Percentiles rank a stretch among this genome's conserved stretches.
Evolutionary conservation across 1,284 basidiomycete species (phyloP).

Genomic region (Ganoderma leucocontextum): DNA sequence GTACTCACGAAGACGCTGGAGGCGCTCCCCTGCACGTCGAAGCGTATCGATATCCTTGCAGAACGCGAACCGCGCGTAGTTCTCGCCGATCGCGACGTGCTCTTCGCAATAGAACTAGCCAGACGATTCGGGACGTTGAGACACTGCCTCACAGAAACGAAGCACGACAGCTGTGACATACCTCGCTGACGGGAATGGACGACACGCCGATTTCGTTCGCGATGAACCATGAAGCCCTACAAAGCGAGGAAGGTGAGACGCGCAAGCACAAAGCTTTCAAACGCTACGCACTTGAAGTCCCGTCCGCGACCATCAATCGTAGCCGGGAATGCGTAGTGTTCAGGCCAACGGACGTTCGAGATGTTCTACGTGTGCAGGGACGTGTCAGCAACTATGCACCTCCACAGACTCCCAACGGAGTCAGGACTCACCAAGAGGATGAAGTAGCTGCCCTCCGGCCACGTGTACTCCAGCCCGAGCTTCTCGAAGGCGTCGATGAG

Average conservation of each 20-base stretch:
- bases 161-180: slow-evolving; percentile 38
- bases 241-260: neutral
- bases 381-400: neutral
- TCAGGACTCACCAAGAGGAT: slow-evolving; percentile 74
- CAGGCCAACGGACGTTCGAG: slow-evolving; percentile 79
- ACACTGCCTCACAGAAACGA: neutral
- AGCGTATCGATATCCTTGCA: slow-evolving; percentile 91
- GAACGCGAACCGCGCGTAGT: slow-evolving; percentile 88
- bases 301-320: slow-evolving; percentile 80
- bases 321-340: slow-evolving; percentile 82
- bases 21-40: slow-evolving; percentile 75
- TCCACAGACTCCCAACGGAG: neutral
- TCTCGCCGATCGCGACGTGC: slow-evolving; percentile 85
- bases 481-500: slow-evolving; percentile 83
- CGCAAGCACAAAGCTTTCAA: neutral
- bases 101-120: slow-evolving; percentile 87
- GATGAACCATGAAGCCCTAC: slow-evolving; percentile 89
- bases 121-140: neutral
- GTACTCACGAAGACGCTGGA: slow-evolving; percentile 51
- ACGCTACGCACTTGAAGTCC: slow-evolving; percentile 78
- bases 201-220: slow-evolving; percentile 89
- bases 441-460: slow-evolving; percentile 91
- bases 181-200: slow-evolving; percentile 92
- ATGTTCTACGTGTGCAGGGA: slow-evolving; percentile 65
- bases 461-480: slow-evolving; percentile 85